phyloP scores from a whole-genome alignment of 345 rosid species.

The Anacardium occidentale region DNA sequence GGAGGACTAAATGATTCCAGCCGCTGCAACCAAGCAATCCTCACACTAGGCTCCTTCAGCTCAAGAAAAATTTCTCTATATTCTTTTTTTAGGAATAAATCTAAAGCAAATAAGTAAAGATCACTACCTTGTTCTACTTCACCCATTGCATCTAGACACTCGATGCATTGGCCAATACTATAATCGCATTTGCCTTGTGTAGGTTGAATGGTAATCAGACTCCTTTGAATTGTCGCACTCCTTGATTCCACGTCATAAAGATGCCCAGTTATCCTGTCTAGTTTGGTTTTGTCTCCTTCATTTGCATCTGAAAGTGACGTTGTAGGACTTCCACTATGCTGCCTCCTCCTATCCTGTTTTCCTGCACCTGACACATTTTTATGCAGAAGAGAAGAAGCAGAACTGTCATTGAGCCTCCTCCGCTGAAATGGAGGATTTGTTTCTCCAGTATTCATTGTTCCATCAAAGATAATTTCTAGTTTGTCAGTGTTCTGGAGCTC shows the following conservation, averaged over 20 bases:
- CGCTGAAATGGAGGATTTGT: slow-evolving; percentile 28
- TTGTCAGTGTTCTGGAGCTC: slow-evolving; percentile 32
- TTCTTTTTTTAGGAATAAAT: slow-evolving; percentile 46
- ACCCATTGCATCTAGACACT: slow-evolving; percentile 49
- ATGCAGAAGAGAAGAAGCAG: slow-evolving; percentile 28
- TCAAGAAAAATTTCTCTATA: slow-evolving; percentile 52
- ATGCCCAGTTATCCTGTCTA: slow-evolving; percentile 10
- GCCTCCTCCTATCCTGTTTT: slow-evolving; percentile 13
- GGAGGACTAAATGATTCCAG: slow-evolving; percentile 28
- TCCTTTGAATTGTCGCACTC: slow-evolving; percentile 24
- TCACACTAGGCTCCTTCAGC: slow-evolving; percentile 39
- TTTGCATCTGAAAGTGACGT: slow-evolving; percentile 30
- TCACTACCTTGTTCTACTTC: slow-evolving; percentile 47
- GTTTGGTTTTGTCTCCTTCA: slow-evolving; percentile 30
- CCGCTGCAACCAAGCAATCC: slow-evolving; percentile 47
- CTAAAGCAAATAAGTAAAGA: slow-evolving; percentile 48
- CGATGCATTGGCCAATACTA: slow-evolving; percentile 48
- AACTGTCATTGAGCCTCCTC: slow-evolving; percentile 21
- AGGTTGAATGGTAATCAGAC: slow-evolving; percentile 25
- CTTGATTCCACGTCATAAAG: slow-evolving; percentile 24
- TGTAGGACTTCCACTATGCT: slow-evolving; percentile 13
- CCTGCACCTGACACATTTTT: slow-evolving; percentile 29
- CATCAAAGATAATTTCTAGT: slow-evolving; percentile 41
- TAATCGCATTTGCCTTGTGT: slow-evolving; percentile 23
- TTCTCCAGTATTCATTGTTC: slow-evolving; percentile 29